Evolutionary conservation across 2,329 filamentous ascomycete species (phyloP).

Genomic region (Knoxdaviesia proteae): DNA sequence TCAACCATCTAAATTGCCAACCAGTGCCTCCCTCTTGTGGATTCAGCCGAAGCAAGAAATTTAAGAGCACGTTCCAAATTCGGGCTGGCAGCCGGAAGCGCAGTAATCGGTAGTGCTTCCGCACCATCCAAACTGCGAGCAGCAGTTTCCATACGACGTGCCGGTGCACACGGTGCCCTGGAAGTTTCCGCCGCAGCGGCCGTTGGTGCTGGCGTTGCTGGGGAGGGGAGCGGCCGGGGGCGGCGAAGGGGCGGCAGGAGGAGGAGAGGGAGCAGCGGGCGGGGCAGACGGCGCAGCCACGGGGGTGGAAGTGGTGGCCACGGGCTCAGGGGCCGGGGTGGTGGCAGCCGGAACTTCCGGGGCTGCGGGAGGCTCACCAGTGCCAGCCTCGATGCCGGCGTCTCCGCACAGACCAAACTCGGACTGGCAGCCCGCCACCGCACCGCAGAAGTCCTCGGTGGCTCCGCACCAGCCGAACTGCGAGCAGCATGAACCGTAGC

Average conservation of each 20-base stretch:
- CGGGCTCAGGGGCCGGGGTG: too few species aligned
- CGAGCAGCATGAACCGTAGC: constrained; percentile 19
- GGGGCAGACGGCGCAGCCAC: background rate
- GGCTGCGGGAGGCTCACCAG: too few species aligned
- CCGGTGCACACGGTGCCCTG: constrained; percentile 5
- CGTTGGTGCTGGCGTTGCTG: too few species aligned
- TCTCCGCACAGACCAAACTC: constrained; percentile 12
- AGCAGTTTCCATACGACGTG: constrained; percentile 8
- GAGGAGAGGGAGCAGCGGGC: background rate
- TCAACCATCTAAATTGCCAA: background rate
- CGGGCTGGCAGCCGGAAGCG: constrained; percentile 7
- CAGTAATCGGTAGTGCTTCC: constrained; percentile 9
- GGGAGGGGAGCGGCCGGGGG: too few species aligned
- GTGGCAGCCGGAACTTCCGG: too few species aligned
- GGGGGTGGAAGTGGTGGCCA: background rate
- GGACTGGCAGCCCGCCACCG: constrained; percentile 12
- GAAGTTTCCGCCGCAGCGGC: too few species aligned
- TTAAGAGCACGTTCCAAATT: constrained; percentile 6
- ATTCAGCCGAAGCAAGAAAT: background rate
- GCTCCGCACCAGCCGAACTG: constrained; percentile 19
- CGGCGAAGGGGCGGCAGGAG: background rate
- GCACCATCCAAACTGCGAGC: constrained; percentile 9
- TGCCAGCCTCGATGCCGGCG: background rate
- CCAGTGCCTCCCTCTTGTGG: background rate
- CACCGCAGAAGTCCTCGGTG: constrained; percentile 10